phyloP scores from a whole-genome alignment of 441 rosid species.

The Pelargonium fulgidum region DNA sequence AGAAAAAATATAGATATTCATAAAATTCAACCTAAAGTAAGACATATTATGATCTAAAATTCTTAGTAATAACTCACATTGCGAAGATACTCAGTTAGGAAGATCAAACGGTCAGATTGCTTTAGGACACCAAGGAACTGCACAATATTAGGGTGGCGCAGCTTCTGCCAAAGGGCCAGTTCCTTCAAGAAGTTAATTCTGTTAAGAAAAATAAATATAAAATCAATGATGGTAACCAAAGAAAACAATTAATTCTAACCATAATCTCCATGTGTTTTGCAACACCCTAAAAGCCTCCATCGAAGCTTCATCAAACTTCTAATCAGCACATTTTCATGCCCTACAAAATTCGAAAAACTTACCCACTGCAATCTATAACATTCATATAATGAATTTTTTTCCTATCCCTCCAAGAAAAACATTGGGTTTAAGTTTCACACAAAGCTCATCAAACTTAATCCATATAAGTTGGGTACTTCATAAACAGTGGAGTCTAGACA shows the following conservation, averaged over 20 bases:
- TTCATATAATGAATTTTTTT: no score
- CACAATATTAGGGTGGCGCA: slow-evolving; percentile 66
- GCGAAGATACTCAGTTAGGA: slow-evolving; percentile 55
- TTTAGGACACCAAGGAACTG: slow-evolving; percentile 66
- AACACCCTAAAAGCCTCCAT: not conserved
- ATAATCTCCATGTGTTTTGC: not conserved
- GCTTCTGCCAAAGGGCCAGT: slow-evolving; percentile 54
- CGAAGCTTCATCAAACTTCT: not conserved
- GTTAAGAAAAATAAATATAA: slow-evolving; percentile 10
- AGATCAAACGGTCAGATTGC: slow-evolving; percentile 48
- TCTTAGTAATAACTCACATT: slow-evolving; percentile 32
- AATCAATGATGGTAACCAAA: not conserved
- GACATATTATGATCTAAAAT: not conserved
- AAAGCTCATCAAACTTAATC: no score
- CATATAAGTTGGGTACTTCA: not conserved
- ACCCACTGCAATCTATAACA: no score
- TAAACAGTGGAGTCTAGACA: not conserved
- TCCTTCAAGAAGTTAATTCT: slow-evolving; percentile 48
- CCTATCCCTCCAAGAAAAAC: no score
- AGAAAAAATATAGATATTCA: slow-evolving; percentile 11
- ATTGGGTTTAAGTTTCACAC: no score
- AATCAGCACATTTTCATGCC: not conserved
- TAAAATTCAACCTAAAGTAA: not conserved
- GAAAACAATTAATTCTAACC: not conserved
- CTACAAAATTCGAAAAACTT: no score